Conservation (phyloP, 2,329 filamentous ascomycete species). For the Ceratocystis eucalypticola region DNA sequence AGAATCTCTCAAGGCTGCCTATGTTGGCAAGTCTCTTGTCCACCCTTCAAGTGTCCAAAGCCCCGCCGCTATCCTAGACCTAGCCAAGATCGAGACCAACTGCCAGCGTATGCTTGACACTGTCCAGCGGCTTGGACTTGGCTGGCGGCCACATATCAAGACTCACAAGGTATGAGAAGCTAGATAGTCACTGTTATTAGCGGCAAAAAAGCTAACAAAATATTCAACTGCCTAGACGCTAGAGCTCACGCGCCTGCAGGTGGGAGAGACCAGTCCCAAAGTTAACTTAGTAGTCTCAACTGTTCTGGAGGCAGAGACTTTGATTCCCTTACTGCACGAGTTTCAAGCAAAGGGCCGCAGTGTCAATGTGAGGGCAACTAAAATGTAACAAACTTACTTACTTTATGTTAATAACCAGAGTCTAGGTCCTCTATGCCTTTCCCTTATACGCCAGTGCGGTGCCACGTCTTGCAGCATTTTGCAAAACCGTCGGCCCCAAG, state of each 20-base stretch:
- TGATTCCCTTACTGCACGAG: constrained; percentile 46
- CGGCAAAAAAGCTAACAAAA: constrained; percentile 19
- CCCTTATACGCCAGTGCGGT: constrained; percentile 51
- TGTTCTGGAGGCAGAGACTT: constrained; percentile 55
- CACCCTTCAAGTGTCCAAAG: constrained; percentile 39
- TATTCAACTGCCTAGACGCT: constrained; percentile 37
- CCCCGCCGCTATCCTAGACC: constrained; percentile 55
- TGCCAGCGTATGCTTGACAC: constrained; percentile 59
- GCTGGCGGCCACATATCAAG: constrained; percentile 67
- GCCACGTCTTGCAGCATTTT: constrained; percentile 44
- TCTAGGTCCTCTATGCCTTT: constrained; percentile 55
- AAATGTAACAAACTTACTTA: not conserved
- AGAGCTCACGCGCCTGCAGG: constrained; percentile 54
- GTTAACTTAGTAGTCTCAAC: constrained; percentile 61
- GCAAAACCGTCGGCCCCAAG: constrained; percentile 39
- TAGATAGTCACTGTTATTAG: too few relatives aligned
- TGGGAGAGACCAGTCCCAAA: constrained; percentile 37
- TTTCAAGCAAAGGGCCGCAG: constrained; percentile 39
- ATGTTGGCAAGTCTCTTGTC: constrained; percentile 44
- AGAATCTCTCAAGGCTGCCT: constrained; percentile 24
- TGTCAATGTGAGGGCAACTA: constrained; percentile 40
- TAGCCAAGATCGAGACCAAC: constrained; percentile 51
- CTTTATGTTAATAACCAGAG: constrained; percentile 2
- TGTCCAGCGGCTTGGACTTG: constrained; percentile 42
- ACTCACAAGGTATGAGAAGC: constrained; percentile 54